phyloP scores from a whole-genome alignment of 306 rosid species.

The Gastrolobium villosum region DNA sequence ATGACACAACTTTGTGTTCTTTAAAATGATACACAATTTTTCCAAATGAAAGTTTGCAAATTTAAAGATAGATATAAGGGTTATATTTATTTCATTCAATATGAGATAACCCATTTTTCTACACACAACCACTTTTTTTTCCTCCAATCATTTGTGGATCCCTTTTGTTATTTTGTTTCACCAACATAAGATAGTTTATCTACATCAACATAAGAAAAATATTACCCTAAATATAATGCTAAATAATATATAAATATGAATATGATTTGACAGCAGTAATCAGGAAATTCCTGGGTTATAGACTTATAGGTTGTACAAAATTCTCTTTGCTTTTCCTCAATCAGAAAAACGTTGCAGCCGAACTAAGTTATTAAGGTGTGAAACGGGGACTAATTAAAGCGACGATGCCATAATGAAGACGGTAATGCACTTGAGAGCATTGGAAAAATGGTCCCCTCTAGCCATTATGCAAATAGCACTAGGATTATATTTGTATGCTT shows the following conservation, averaged over 20 bases:
- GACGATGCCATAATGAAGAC: constrained; percentile 66
- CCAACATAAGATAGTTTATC: no score
- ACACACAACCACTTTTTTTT: no score
- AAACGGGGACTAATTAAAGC: constrained; percentile 55
- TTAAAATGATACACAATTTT: no score
- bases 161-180: no score
- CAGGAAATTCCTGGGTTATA: constrained; percentile 23
- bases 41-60: neutral
- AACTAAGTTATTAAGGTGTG: constrained; percentile 55
- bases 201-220: no score
- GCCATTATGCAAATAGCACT: constrained; percentile 58
- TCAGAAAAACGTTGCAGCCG: constrained; percentile 21
- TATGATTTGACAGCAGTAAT: constrained; percentile 27
- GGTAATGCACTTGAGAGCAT: constrained; percentile 65
- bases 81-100: no score
- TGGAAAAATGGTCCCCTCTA: constrained; percentile 63
- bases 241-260: neutral
- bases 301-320: constrained; percentile 3
- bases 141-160: no score
- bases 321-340: neutral
- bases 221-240: neutral
- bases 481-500: constrained; percentile 50
- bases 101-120: no score
- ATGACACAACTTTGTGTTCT: no score
- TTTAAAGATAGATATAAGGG: neutral